phyloP scores from a whole-genome alignment of 148 eudicot genomes.

The Rhododendron henanense region DNA sequence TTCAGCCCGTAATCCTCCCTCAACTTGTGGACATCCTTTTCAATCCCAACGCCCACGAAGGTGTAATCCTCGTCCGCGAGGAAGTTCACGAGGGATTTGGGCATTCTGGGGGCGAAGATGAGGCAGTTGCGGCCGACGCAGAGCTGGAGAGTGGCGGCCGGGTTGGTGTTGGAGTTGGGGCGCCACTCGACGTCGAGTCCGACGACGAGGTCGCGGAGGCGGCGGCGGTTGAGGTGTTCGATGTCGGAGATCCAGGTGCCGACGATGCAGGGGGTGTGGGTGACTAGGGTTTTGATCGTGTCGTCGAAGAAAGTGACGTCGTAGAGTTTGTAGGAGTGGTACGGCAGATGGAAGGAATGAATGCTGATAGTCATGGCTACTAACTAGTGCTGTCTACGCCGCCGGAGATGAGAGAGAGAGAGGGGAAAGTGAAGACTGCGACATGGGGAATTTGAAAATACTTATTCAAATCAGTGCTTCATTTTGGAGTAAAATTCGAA shows the following conservation, averaged over 20 bases:
- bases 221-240: not conserved
- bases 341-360: not conserved
- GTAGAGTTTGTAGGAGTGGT: constrained; percentile 7
- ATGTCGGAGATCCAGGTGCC: constrained; percentile 20
- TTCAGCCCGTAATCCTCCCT: not conserved
- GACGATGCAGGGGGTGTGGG: constrained; percentile 12
- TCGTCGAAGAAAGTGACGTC: constrained; percentile 7
- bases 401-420: not conserved
- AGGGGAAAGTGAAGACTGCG: not conserved
- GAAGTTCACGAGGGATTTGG: not conserved
- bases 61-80: not conserved
- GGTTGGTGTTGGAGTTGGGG: not conserved
- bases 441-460: too few relatives aligned
- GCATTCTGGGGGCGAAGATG: not conserved
- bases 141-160: constrained; percentile 11
- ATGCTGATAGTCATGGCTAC: not conserved
- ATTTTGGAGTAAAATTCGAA: too few relatives aligned
- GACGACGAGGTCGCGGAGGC: constrained; percentile 2
- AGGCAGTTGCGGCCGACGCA: constrained; percentile 17
- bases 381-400: too few relatives aligned
- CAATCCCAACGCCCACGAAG: constrained; percentile 11
- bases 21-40: not conserved
- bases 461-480: too few relatives aligned
- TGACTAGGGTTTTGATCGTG: constrained; percentile 15
- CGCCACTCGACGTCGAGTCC: constrained; percentile 21